Percentiles rank a stretch among this genome's conserved stretches.
phyloP scores from a whole-genome alignment of 106 monocot genomes.

The Triglochin maritima region DNA sequence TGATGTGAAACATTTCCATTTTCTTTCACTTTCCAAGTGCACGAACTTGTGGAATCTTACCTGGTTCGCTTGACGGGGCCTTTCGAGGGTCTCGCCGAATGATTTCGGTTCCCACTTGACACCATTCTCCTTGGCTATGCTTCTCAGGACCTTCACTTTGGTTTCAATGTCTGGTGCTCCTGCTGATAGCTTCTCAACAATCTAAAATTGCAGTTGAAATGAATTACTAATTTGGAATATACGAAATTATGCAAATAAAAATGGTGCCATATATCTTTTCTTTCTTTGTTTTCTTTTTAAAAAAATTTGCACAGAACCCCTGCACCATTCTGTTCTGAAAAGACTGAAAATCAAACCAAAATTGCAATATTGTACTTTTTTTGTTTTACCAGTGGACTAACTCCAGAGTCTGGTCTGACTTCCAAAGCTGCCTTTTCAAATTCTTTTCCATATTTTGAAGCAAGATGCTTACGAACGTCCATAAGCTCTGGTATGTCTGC shows the following conservation, averaged over 20 bases:
- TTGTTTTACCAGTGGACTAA: slow-evolving; percentile 42
- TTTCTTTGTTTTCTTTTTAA: too few species aligned
- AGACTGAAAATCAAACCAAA: too few species aligned
- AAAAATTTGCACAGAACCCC: too few species aligned
- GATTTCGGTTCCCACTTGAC: slow-evolving; percentile 69
- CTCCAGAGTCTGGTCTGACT: slow-evolving; percentile 79
- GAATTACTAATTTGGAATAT: not conserved
- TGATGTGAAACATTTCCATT: not conserved
- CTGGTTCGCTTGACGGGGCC: slow-evolving; percentile 39
- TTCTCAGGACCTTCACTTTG: slow-evolving; percentile 50
- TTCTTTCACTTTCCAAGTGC: not conserved
- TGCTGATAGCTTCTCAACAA: slow-evolving; percentile 82
- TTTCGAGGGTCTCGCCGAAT: slow-evolving; percentile 48
- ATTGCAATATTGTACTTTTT: too few species aligned
- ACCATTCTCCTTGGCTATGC: slow-evolving; percentile 64
- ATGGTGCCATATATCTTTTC: not conserved
- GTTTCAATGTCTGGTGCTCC: slow-evolving; percentile 55
- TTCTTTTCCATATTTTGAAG: slow-evolving; percentile 86
- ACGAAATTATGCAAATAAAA: not conserved
- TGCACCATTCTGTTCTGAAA: too few species aligned
- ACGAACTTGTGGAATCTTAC: slow-evolving; percentile 18
- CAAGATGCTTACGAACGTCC: slow-evolving; percentile 62
- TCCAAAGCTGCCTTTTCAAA: slow-evolving; percentile 66
- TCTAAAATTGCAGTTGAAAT: slow-evolving; percentile 23
- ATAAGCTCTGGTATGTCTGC: slow-evolving; percentile 74